Percentiles rank a stretch among this genome's conserved stretches.
Evolutionary conservation across 169 alveolate genomes (phyloP).

Genomic region (Amoebophrya sp.): DNA sequence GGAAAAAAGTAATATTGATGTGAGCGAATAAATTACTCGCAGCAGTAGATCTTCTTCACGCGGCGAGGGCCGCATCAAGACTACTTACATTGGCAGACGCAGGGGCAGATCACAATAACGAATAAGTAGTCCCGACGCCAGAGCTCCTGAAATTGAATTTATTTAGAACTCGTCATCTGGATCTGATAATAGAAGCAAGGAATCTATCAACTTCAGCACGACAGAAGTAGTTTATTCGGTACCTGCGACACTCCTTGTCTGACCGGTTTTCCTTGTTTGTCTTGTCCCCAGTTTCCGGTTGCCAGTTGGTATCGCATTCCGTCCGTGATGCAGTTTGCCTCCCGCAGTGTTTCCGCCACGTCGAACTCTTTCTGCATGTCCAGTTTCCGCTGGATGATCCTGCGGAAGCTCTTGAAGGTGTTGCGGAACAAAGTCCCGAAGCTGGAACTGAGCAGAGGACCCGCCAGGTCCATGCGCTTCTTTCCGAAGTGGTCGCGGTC

Average conservation of each 20-base stretch:
- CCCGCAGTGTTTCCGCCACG: conserved; percentile 66
- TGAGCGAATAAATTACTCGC: too few species aligned
- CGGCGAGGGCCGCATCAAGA: too few species aligned
- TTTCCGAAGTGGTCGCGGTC: conserved; percentile 99
- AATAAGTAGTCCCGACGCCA: too few species aligned
- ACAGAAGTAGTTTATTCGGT: too few species aligned
- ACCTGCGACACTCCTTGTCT: conserved; percentile 91
- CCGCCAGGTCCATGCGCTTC: conserved; percentile 98
- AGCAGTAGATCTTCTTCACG: too few species aligned
- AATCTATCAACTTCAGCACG: too few species aligned
- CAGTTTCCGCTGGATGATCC: not conserved
- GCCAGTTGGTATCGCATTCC: conserved; percentile 80
- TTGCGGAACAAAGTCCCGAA: conserved; percentile 88
- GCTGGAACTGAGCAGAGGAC: conserved; percentile 91
- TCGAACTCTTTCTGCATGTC: conserved; percentile 75
- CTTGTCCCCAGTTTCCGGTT: conserved; percentile 98
- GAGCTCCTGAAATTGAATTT: too few species aligned
- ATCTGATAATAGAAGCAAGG: too few species aligned
- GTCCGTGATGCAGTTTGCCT: conserved; percentile 73
- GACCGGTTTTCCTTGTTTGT: conserved; percentile 86
- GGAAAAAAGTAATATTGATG: too few species aligned
- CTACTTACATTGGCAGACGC: too few species aligned
- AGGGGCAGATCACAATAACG: too few species aligned
- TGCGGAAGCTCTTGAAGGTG: not conserved
- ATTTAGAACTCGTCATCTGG: too few species aligned